phyloP scores from a whole-genome alignment of 2,329 filamentous ascomycete genomes.

The Didymella glomerata region DNA sequence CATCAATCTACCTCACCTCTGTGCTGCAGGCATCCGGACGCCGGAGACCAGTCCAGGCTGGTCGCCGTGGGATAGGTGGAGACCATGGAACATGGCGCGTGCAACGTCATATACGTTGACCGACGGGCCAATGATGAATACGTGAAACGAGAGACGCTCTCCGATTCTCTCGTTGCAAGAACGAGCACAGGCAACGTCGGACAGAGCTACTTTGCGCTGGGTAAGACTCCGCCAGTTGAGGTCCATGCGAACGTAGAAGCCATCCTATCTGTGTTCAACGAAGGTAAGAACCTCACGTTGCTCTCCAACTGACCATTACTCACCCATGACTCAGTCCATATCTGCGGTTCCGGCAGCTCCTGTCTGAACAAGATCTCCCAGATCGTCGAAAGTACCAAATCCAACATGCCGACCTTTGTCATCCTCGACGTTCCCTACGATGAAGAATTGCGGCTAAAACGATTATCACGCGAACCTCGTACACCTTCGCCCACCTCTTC shows the following conservation, averaged over 20 bases:
- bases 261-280: constrained; percentile 52
- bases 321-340: constrained; percentile 46
- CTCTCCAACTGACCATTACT: constrained; percentile 6
- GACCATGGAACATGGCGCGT: constrained; percentile 56
- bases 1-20: constrained; percentile 32
- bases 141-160: constrained; percentile 49
- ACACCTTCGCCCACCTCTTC: constrained; percentile 52
- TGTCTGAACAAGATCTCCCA: constrained; percentile 50
- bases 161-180: constrained; percentile 44
- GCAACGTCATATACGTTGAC: constrained; percentile 57
- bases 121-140: constrained; percentile 53
- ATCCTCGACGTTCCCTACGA: constrained; percentile 56
- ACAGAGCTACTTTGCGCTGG: constrained; percentile 48
- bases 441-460: constrained; percentile 52
- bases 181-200: constrained; percentile 45
- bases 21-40: constrained; percentile 40
- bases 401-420: constrained; percentile 51
- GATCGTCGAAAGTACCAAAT: constrained; percentile 44
- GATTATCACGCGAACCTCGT: constrained; percentile 53
- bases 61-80: constrained; percentile 43
- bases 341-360: constrained; percentile 51
- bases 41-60: constrained; percentile 42
- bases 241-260: constrained; percentile 52
- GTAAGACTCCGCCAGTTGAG: constrained; percentile 44
- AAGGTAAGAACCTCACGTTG: constrained; percentile 43